Percentiles rank a stretch among this genome's conserved stretches.
These are phyloP conservation scores for Rhizophlyctis rosea DNA, from an alignment of 192 early-diverging fungal species.

Conservation along the genomic window DNA sequence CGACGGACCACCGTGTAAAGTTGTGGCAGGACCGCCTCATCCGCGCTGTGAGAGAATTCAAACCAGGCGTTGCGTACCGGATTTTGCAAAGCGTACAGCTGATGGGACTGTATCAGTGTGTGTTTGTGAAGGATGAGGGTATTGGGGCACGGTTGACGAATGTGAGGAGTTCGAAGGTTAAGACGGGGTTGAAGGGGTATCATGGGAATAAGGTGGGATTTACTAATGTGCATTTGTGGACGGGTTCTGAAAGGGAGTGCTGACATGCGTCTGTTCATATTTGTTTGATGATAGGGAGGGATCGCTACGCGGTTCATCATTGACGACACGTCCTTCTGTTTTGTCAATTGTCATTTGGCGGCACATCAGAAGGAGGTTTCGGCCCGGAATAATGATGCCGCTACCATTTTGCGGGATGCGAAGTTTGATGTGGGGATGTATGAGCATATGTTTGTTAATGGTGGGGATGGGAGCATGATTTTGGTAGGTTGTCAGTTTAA, in stretches of 20 bases:
- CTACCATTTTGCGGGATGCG: constrained; percentile 64
- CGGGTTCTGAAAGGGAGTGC: not conserved
- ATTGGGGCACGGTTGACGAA: constrained; percentile 56
- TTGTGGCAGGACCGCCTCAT: constrained; percentile 80
- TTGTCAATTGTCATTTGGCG: constrained; percentile 83
- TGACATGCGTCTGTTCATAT: constrained; percentile 13
- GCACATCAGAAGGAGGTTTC: constrained; percentile 75
- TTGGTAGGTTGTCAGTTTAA: constrained; percentile 48
- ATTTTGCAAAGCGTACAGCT: constrained; percentile 73
- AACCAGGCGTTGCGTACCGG: constrained; percentile 51
- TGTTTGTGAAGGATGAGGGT: constrained; percentile 71
- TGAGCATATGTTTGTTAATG: constrained; percentile 55
- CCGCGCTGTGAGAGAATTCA: constrained; percentile 50
- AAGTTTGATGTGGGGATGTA: constrained; percentile 32
- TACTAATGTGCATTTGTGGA: constrained; percentile 9
- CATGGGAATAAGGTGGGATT: constrained; percentile 85
- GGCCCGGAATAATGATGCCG: constrained; percentile 72
- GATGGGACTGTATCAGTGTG: constrained; percentile 87
- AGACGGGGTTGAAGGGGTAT: constrained; percentile 85
- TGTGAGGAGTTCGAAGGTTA: constrained; percentile 68
- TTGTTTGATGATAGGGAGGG: constrained; percentile 53
- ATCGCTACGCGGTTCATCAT: constrained; percentile 72
- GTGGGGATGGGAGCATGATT: constrained; percentile 85
- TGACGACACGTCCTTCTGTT: constrained; percentile 77
- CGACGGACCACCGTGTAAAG: constrained; percentile 66